Conservation (phyloP, 441 rosid genomes). For the Gossypium davidsonii region DNA sequence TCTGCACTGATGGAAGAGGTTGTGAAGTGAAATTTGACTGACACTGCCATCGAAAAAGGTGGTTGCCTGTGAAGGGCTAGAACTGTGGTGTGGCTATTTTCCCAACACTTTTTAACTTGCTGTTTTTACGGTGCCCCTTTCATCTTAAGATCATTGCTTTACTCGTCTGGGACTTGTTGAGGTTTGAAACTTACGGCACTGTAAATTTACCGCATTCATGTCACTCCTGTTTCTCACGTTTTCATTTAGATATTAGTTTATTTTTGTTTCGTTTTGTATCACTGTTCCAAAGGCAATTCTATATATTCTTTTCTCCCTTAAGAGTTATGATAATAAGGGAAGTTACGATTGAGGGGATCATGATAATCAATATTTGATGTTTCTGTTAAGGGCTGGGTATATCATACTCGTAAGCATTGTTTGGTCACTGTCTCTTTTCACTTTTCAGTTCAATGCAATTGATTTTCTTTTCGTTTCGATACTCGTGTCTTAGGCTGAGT, state of each 20-base stretch:
- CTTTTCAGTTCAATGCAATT: too few relatives aligned
- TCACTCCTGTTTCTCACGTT: neutral
- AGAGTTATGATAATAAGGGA: neutral
- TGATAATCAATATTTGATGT: neutral
- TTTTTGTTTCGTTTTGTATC: neutral
- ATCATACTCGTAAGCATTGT: neutral
- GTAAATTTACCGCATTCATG: slow-evolving; percentile 12
- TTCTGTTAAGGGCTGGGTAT: neutral
- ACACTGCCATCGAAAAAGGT: neutral
- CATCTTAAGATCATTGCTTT: neutral
- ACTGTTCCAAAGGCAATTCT: neutral
- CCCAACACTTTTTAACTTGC: neutral
- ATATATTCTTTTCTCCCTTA: too few relatives aligned
- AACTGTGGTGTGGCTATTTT: neutral
- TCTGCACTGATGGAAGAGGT: neutral
- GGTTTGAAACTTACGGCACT: slow-evolving; percentile 10
- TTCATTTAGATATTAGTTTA: neutral
- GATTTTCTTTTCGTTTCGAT: too few relatives aligned
- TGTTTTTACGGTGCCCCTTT: slow-evolving; percentile 12
- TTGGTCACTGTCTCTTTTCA: neutral
- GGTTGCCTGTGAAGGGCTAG: neutral
- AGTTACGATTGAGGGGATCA: neutral
- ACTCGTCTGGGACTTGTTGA: neutral
- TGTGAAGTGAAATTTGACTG: slow-evolving; percentile 8
- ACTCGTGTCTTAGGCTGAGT: neutral